Percentiles rank a stretch among this genome's conserved stretches.
These are phyloP conservation scores for Enterocytospora artemiae DNA, from an alignment of 371 early-diverging fungal species.

Conservation along the genomic window DNA sequence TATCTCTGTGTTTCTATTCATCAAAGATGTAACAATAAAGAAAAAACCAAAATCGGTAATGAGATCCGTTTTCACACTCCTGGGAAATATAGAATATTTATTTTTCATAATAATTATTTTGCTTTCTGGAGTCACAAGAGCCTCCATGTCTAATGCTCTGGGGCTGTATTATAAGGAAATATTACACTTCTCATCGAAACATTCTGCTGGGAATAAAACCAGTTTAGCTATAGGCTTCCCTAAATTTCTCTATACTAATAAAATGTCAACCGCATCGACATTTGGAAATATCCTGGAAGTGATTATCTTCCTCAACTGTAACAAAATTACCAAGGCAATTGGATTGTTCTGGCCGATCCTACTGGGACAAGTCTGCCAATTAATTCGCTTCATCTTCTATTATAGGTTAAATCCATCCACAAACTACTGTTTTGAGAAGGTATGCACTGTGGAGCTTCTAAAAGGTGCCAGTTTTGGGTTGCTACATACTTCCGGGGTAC, in stretches of 20 bases:
- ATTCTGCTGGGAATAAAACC: too few species aligned
- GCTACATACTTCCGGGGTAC: constrained; percentile 54
- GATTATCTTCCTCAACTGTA: constrained; percentile 44
- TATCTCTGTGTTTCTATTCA: constrained; percentile 23
- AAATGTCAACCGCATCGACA: constrained; percentile 40
- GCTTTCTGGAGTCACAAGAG: constrained; percentile 57
- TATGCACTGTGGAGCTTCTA: constrained; percentile 53
- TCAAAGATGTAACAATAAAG: too few species aligned
- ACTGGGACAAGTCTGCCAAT: constrained; percentile 52
- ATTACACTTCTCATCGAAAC: constrained; percentile 33
- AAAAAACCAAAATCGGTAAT: not conserved
- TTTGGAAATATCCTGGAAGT: constrained; percentile 58
- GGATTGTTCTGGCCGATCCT: constrained; percentile 58
- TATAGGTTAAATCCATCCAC: constrained; percentile 24
- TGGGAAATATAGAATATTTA: constrained; percentile 50
- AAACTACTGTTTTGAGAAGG: constrained; percentile 37
- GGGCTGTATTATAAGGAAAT: constrained; percentile 49
- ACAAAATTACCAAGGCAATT: constrained; percentile 26
- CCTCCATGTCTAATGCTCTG: constrained; percentile 56
- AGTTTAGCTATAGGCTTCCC: too few species aligned
- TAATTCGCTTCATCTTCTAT: constrained; percentile 52
- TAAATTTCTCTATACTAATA: constrained; percentile 18
- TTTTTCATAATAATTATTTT: constrained; percentile 58
- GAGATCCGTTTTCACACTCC: constrained; percentile 34
- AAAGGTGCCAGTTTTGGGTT: constrained; percentile 59